Conservation (phyloP, 345 rosid species). For the Physaria fendleri region DNA sequence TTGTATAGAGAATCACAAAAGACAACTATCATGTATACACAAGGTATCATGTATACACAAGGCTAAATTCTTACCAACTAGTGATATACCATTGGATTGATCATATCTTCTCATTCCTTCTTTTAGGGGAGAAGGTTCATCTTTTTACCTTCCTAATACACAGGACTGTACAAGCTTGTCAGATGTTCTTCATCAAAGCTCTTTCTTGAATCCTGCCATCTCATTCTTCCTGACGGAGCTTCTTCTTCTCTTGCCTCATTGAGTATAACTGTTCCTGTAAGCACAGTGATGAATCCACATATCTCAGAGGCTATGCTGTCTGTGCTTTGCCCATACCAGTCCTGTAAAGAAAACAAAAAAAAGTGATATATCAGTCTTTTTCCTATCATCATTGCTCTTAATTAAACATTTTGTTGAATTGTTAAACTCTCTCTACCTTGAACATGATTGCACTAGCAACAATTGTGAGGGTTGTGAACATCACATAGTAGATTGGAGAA, state of each 20-base stretch:
- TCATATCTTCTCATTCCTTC: too few species aligned
- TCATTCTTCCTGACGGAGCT: slow-evolving; percentile 51
- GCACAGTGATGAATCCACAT: slow-evolving; percentile 87
- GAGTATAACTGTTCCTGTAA: slow-evolving; percentile 77
- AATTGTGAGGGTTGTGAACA: slow-evolving; percentile 86
- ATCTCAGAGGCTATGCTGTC: slow-evolving; percentile 82
- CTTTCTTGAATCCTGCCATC: slow-evolving; percentile 70
- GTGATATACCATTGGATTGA: too few species aligned
- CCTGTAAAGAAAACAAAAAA: slow-evolving; percentile 39
- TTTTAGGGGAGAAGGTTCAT: background rate
- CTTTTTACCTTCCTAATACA: slow-evolving; percentile 25
- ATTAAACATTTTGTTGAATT: too few species aligned
- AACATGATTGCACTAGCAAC: slow-evolving; percentile 84
- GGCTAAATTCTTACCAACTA: too few species aligned
- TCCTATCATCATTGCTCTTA: background rate
- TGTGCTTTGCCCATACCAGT: slow-evolving; percentile 74
- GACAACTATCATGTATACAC: too few species aligned
- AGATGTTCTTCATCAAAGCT: slow-evolving; percentile 60
- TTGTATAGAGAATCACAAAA: too few species aligned
- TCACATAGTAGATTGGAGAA: slow-evolving; percentile 87
- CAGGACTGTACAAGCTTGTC: slow-evolving; percentile 40
- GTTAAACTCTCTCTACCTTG: slow-evolving; percentile 44
- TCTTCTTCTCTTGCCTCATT: slow-evolving; percentile 75
- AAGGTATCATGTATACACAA: too few species aligned
- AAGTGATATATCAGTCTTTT: background rate